These are phyloP conservation scores for Sideroxylon spinosum DNA, from an alignment of 179 eudicot genomes.

Conservation along the genomic window DNA sequence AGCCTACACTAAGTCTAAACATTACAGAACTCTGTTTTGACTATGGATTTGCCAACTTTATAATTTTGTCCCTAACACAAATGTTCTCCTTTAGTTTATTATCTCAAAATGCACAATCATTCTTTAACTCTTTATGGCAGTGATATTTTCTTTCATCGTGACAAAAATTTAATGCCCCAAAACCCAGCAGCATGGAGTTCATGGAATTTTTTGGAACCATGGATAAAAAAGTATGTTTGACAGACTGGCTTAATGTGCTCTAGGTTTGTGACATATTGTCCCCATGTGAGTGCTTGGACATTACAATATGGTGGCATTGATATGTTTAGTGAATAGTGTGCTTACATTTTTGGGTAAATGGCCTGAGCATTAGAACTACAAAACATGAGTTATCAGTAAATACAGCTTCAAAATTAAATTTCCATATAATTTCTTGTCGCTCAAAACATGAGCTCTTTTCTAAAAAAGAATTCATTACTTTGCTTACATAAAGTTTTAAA, in stretches of 20 bases:
- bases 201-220: conserved; percentile 77
- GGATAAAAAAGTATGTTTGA: conserved; percentile 55
- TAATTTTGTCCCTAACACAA: too few relatives aligned
- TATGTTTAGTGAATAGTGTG: background rate
- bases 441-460: conserved; percentile 19
- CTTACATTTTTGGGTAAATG: too few relatives aligned
- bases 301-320: background rate
- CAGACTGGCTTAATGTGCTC: conserved; percentile 70
- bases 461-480: background rate
- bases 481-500: background rate
- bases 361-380: background rate
- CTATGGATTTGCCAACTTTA: too few relatives aligned
- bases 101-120: conserved; percentile 20
- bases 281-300: background rate
- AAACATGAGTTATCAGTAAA: background rate
- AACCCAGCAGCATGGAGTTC: conserved; percentile 95
- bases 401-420: background rate
- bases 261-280: conserved; percentile 31
- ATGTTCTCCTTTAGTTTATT: background rate
- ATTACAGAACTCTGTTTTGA: too few relatives aligned
- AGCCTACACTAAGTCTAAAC: too few relatives aligned
- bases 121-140: conserved; percentile 47
- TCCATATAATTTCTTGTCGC: conserved; percentile 22
- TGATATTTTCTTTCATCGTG: conserved; percentile 84
- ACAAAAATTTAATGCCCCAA: conserved; percentile 73